Percentiles rank a stretch among this genome's conserved stretches.
These are phyloP conservation scores for Aspergillus chevalieri DNA, from an alignment of 2,329 filamentous ascomycete species.

Conservation along the genomic window DNA sequence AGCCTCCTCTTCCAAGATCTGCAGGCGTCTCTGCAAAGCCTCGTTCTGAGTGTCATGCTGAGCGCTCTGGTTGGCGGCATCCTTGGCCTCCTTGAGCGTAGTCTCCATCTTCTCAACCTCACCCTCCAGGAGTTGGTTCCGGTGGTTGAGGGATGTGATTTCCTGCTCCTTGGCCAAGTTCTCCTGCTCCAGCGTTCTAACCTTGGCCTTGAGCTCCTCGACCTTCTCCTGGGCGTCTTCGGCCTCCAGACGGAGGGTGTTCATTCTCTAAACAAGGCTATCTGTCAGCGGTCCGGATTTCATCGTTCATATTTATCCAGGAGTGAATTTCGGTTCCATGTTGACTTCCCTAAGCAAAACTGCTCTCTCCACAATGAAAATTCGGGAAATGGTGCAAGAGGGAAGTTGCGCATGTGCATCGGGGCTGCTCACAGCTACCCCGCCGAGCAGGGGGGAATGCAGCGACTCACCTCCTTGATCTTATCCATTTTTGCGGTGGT, in stretches of 20 bases:
- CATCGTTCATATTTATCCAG: slow-evolving; percentile 4
- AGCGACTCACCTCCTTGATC: slow-evolving; percentile 73
- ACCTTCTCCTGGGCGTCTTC: slow-evolving; percentile 76
- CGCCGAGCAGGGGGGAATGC: slow-evolving; percentile 26
- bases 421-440: slow-evolving; percentile 33
- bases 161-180: slow-evolving; percentile 96
- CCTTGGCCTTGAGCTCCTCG: slow-evolving; percentile 78
- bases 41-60: slow-evolving; percentile 86
- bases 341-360: background rate
- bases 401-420: slow-evolving; percentile 16
- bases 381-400: slow-evolving; percentile 4
- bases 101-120: slow-evolving; percentile 92
- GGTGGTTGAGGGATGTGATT: slow-evolving; percentile 92
- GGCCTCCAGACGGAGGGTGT: slow-evolving; percentile 85
- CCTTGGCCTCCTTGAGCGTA: slow-evolving; percentile 80
- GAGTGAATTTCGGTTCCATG: background rate
- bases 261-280: slow-evolving; percentile 67
- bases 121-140: slow-evolving; percentile 80
- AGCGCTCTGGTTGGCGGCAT: slow-evolving; percentile 71
- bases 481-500: slow-evolving; percentile 62
- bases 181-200: slow-evolving; percentile 91
- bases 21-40: slow-evolving; percentile 81
- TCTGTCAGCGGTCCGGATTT: slow-evolving; percentile 9
- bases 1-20: slow-evolving; percentile 95
- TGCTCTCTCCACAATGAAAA: background rate